These are phyloP conservation scores for Neofusicoccum ribis DNA, from an alignment of 2,329 filamentous ascomycete species.

Conservation along the genomic window DNA sequence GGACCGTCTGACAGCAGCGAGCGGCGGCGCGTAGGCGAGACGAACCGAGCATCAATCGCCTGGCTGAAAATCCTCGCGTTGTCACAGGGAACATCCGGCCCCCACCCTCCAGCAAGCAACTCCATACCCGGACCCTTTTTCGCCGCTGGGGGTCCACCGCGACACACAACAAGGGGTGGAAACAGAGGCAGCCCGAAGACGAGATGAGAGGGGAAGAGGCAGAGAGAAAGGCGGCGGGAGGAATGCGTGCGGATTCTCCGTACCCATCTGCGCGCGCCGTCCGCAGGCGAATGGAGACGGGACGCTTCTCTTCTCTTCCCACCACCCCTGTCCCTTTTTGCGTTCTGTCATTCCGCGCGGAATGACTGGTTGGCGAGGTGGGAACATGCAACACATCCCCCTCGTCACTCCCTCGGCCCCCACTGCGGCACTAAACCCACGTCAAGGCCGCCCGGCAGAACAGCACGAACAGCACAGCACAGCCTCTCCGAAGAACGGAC, in stretches of 20 bases:
- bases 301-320: too few relatives aligned
- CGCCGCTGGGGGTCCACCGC: neutral
- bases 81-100: neutral
- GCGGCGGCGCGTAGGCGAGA: neutral
- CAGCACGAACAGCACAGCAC: neutral
- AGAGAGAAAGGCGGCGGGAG: too few relatives aligned
- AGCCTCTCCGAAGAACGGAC: neutral
- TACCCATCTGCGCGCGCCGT: too few relatives aligned
- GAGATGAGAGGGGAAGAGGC: neutral
- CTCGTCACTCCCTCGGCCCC: neutral
- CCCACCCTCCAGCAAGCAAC: neutral
- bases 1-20: neutral
- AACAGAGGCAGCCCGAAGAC: neutral
- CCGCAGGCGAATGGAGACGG: too few relatives aligned
- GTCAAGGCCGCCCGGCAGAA: constrained; percentile 15
- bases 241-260: too few relatives aligned
- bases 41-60: neutral
- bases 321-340: too few relatives aligned
- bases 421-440: neutral
- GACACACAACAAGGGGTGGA: neutral
- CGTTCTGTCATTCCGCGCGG: too few relatives aligned
- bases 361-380: too few relatives aligned
- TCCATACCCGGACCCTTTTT: neutral
- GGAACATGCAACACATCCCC: neutral
- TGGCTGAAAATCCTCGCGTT: neutral